Evolutionary conservation across 2,329 filamentous ascomycete genomes (phyloP), one percentile per base, ranked within the genome.

Genomic region (Aspergillus thermomutatus): DNA sequence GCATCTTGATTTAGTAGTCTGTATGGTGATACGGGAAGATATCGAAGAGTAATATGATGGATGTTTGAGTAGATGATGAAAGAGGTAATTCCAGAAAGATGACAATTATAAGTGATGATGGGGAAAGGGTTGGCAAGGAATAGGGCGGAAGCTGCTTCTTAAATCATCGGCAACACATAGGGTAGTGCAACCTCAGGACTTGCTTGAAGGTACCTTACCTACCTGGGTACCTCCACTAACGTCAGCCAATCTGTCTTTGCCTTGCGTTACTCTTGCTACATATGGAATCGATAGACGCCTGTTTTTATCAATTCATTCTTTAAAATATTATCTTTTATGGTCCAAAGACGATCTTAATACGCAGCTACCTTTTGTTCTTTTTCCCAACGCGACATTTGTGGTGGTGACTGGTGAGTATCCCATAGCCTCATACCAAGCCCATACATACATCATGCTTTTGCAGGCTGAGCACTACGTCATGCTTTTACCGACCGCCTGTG

Each of bases 1-100:
- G 72, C 77, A 79, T 86, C 69, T 52, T 62, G 64, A 57, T 21
- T 27, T 6, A 25, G 23, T 23, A 37, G 19, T 11, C 9, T 19
- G 37, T 21, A 34, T 23, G 8, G 17, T 37, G 28, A 27, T 3
- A 25, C 25, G 21, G 26, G 25, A 52, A 31, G 21, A 41, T 40
- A 5, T 46, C 17, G 47, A 17, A 37, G 31, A 50, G 28, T 56
- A 79, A 77, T 63, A 54, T 67, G 58, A 40, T 63, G 25, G 23
- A 21, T 37, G 37, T 43, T 11, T 19, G 19, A 23, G 10, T n/a
- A 10, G n/a, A 10, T 21, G 52, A 48, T 53, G 10, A 34, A 54
- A 41, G 45, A 50, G 46, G 47, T 51, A 21, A 52, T 53, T 37
- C 47, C 25, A 27, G 52, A 57, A 54, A 52, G 57, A 58, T 10